phyloP scores from a whole-genome alignment of 495 filamentous ascomycete genomes.

The Aspergillus carlsbadensis region DNA sequence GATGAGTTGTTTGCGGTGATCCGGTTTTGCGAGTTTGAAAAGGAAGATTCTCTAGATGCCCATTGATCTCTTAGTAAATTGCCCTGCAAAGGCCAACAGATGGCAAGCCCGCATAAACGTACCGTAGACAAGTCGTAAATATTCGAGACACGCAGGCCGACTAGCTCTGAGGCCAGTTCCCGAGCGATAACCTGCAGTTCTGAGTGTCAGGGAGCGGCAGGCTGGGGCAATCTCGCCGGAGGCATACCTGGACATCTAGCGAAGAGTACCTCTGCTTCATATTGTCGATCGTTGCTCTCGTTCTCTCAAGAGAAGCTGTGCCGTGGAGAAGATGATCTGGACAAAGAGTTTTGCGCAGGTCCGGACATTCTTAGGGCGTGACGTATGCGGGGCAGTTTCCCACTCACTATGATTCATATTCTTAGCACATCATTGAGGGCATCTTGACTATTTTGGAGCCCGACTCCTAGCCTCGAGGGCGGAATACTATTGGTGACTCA shows the following conservation, averaged over 20 bases:
- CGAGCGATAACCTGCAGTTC: conserved; percentile 76
- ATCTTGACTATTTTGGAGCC: not conserved
- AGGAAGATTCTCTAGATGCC: conserved; percentile 78
- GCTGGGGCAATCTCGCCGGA: not conserved
- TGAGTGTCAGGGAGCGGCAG: conserved; percentile 16
- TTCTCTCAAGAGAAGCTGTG: conserved; percentile 7
- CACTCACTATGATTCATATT: conserved; percentile 7
- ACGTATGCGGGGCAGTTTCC: conserved; percentile 49
- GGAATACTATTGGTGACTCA: not conserved
- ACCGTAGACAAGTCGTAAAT: conserved; percentile 92
- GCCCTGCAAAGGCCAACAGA: not conserved
- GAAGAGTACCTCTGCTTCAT: conserved; percentile 99
- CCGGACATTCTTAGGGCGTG: conserved; percentile 29
- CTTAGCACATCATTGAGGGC: not conserved
- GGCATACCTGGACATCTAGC: conserved; percentile 75
- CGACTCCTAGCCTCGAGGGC: not conserved
- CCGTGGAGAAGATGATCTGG: conserved; percentile 7
- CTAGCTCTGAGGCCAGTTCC: conserved; percentile 76
- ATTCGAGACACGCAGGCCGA: conserved; percentile 80
- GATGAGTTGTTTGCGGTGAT: conserved; percentile 80
- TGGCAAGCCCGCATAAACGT: conserved; percentile 14
- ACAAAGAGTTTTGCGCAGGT: conserved; percentile 30
- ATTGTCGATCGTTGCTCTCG: conserved; percentile 23
- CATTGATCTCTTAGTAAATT: not conserved
- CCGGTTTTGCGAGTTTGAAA: conserved; percentile 85